These are phyloP conservation scores for Colletotrichum liriopes DNA, from an alignment of 2,329 filamentous ascomycete genomes.

Conservation along the genomic window DNA sequence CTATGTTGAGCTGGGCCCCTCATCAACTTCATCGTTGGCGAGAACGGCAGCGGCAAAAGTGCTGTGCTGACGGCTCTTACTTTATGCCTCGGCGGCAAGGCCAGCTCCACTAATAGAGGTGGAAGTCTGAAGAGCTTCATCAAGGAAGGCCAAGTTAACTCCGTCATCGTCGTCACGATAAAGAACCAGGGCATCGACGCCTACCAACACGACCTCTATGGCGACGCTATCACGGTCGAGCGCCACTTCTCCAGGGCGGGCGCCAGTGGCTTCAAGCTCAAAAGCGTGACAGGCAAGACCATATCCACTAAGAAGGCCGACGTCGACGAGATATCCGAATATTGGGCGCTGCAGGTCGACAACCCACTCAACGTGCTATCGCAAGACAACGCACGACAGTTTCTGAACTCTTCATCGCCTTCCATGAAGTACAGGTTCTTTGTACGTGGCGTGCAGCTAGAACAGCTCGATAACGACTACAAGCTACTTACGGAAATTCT, in stretches of 20 bases:
- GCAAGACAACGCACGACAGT: conserved; percentile 94
- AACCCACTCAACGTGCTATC: conserved; percentile 97
- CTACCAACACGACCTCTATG: conserved; percentile 87
- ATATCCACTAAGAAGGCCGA: conserved; percentile 89
- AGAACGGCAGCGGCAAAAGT: conserved; percentile 98
- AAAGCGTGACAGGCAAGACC: conserved; percentile 77
- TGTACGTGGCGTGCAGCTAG: conserved; percentile 92
- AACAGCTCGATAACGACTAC: conserved; percentile 94
- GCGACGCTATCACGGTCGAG: conserved; percentile 90
- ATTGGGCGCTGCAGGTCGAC: conserved; percentile 93
- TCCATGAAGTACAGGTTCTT: conserved; percentile 97
- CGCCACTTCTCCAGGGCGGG: conserved; percentile 86
- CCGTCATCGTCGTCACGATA: conserved; percentile 84
- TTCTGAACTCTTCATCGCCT: conserved; percentile 87
- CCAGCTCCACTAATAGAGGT: conserved; percentile 91
- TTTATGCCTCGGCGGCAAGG: conserved; percentile 94
- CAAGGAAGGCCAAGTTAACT: conserved; percentile 87
- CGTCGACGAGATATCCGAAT: conserved; percentile 93
- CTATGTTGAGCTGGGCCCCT: conserved; percentile 87
- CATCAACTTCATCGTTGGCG: conserved; percentile 98
- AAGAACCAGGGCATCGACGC: conserved; percentile 92
- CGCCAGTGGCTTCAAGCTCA: conserved; percentile 88
- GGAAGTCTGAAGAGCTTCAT: conserved; percentile 92
- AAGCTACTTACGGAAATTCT: conserved; percentile 84
- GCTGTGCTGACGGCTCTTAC: conserved; percentile 94